Percentiles rank a stretch among this genome's conserved stretches.
These are phyloP conservation scores for Ophiostoma populinum DNA, from an alignment of 2,329 filamentous ascomycete species.

Conservation along the genomic window DNA sequence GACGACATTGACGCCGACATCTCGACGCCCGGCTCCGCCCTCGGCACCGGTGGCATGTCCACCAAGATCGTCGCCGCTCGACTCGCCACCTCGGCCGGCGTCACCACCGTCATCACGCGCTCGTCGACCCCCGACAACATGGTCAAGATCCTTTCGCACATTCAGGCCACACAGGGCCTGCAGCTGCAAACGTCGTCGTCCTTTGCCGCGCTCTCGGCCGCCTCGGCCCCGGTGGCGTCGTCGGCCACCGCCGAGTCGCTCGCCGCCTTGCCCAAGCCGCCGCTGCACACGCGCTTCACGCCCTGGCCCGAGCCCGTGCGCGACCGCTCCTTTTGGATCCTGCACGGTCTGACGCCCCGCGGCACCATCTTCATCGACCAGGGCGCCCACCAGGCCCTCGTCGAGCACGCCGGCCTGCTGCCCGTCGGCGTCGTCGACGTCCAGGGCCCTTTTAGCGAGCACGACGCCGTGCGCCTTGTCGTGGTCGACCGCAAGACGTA, in stretches of 20 bases:
- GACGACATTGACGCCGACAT: slow-evolving; percentile 67
- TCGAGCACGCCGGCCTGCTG: slow-evolving; percentile 70
- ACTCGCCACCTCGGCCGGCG: slow-evolving; percentile 81
- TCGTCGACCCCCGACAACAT: slow-evolving; percentile 93
- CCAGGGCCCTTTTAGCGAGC: slow-evolving; percentile 74
- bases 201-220: slow-evolving; percentile 2
- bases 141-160: slow-evolving; percentile 65
- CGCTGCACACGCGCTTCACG: slow-evolving; percentile 84
- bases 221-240: slow-evolving; percentile 4
- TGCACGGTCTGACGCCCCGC: slow-evolving; percentile 79
- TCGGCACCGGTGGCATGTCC: slow-evolving; percentile 93
- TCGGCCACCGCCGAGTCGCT: slow-evolving; percentile 8
- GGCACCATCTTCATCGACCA: slow-evolving; percentile 84
- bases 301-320: slow-evolving; percentile 71
- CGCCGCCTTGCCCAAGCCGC: slow-evolving; percentile 24
- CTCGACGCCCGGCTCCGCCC: slow-evolving; percentile 68
- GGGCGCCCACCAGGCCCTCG: slow-evolving; percentile 68
- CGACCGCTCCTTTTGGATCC: slow-evolving; percentile 91
- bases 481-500: slow-evolving; percentile 54
- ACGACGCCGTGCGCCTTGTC: slow-evolving; percentile 77
- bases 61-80: slow-evolving; percentile 93
- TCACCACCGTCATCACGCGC: slow-evolving; percentile 87
- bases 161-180: slow-evolving; percentile 39
- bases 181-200: slow-evolving; percentile 11
- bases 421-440: slow-evolving; percentile 85